Base-by-base conservation (phyloP, 148 eudicot species). In the Nepenthes gracilis region DNA sequence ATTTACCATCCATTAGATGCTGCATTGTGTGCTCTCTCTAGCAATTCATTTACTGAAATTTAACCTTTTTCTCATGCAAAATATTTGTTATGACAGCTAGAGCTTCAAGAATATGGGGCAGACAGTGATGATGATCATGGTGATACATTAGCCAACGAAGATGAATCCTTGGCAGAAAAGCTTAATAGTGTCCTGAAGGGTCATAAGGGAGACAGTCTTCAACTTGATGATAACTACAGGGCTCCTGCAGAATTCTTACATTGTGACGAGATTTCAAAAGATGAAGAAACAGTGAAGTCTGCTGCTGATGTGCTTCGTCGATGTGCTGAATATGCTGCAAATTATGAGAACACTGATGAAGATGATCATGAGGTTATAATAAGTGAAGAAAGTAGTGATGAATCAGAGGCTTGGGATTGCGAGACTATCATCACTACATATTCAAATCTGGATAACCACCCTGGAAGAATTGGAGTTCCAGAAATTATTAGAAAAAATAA, bases 401-500 rank as follows among this genome's bases (percentile, higher is more conserved):
- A 94, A 49, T 74, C 91, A 60, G 99, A 94, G 70, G 60, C 54
- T 34, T 94, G 95, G 83, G 99, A 94, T 69, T 94, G 97, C 67
- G 95, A 94, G 66, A 94, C 92, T 62, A 81, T 94, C 33, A 72
- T 94, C 15, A 72, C 97, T 12, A 94, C 99, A 1, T 89, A 84
- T 72, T 94, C 99, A 40, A 94, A 85, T 66, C 86, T 94, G 54
- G 99, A 94, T 70, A 84, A 94, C 70, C 97, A 89, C 67, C 95
- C 95, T 73, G 99, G 83, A 43, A 81, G 87, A 77, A 94, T 94
- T 59, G 82, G 50, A 54, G 84, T 77, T 59, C 97, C 95, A 9
- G 85, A 68, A 67, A 32, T 12, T 51, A 70, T 70, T 51, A 80
- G 92, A 65, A 82, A 67, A 78, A 88, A 85, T 74, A 84, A 75